A percentile compares a stretch with the other conserved stretches of the same genome.
Evolutionary conservation across 139 green algal genomes (phyloP).

Genomic region (Astrephomene gubernaculifera): DNA sequence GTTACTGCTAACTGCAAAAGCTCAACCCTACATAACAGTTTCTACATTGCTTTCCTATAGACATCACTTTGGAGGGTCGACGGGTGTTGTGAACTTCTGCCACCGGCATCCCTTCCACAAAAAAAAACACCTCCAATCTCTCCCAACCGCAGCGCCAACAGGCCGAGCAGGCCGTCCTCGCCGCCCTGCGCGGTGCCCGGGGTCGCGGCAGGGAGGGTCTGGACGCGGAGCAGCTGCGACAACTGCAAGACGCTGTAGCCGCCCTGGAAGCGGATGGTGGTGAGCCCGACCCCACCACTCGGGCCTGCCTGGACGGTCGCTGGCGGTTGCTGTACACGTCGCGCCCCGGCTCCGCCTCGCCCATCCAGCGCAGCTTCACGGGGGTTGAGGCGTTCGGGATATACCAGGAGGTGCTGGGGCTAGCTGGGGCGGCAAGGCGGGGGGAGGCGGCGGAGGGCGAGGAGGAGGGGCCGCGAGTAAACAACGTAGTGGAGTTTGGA

Average conservation of each 20-base stretch:
- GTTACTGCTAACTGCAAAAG: too few species aligned
- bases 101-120: not conserved
- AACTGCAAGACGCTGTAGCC: conserved; percentile 71
- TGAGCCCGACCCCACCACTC: conserved; percentile 58
- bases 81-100: too few species aligned
- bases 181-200: conserved; percentile 49
- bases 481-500: conserved; percentile 92
- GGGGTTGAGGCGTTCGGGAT: conserved; percentile 89
- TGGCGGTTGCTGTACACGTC: conserved; percentile 93
- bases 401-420: conserved; percentile 81
- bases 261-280: conserved; percentile 67
- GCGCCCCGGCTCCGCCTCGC: conserved; percentile 76
- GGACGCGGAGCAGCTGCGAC: conserved; percentile 47
- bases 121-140: not conserved
- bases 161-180: conserved; percentile 15
- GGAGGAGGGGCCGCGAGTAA: conserved; percentile 61
- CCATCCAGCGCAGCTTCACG: conserved; percentile 94
- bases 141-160: conserved; percentile 1
- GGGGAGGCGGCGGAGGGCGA: conserved; percentile 37
- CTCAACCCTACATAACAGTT: too few species aligned
- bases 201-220: conserved; percentile 78
- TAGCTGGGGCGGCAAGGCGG: not conserved
- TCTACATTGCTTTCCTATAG: too few species aligned
- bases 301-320: conserved; percentile 65
- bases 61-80: too few species aligned